Percentiles rank a stretch among this genome's conserved stretches.
Evolutionary conservation across 2,329 filamentous ascomycete species (phyloP).

Genomic region (Hypoxylon sp.): DNA sequence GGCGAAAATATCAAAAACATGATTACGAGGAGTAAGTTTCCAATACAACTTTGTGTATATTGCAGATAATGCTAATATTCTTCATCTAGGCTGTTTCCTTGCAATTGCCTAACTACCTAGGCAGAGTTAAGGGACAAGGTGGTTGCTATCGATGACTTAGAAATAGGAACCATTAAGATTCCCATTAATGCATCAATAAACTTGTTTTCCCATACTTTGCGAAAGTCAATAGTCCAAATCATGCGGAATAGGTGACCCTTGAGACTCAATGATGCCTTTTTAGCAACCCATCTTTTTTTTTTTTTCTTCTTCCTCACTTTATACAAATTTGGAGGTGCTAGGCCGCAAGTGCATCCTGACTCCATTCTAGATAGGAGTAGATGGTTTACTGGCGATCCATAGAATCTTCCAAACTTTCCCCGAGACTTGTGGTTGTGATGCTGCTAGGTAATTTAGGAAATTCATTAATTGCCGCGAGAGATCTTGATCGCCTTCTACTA

Average conservation of each 20-base stretch:
- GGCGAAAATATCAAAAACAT: background rate
- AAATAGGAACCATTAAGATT: background rate
- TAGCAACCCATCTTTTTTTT: background rate
- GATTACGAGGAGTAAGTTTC: conserved; percentile 6
- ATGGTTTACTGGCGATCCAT: background rate
- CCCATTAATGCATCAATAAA: background rate
- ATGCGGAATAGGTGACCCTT: background rate
- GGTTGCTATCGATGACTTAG: background rate
- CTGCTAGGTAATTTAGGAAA: background rate
- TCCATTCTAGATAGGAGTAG: background rate
- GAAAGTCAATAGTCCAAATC: background rate
- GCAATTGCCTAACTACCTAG: background rate
- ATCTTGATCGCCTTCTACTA: background rate
- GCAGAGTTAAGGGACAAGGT: background rate
- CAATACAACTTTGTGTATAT: background rate
- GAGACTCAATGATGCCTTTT: background rate
- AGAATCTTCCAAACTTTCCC: conserved; percentile 2
- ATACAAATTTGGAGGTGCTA: background rate
- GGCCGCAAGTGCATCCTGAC: no score
- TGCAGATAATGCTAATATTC: background rate
- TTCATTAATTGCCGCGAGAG: background rate
- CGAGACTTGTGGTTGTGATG: background rate
- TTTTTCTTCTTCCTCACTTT: no score
- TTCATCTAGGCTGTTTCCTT: background rate
- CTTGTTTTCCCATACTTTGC: background rate